Percentiles rank a stretch among this genome's conserved stretches.
phyloP scores from a whole-genome alignment of 2,329 filamentous ascomycete genomes.

The Emydomyces testavorans region DNA sequence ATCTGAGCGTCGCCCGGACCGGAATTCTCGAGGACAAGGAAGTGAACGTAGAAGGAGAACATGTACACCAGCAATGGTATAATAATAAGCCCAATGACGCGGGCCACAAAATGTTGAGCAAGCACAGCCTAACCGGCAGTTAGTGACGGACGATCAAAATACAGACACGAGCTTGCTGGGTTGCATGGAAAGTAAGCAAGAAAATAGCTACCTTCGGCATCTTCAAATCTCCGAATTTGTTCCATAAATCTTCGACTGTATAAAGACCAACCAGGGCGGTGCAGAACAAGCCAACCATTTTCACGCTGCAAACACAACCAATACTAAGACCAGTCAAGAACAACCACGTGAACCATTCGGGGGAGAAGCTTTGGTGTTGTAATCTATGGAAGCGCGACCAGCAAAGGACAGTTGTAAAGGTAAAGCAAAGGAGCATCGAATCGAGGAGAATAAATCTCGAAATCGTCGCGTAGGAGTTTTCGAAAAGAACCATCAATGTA shows the following conservation, averaged over 20 bases:
- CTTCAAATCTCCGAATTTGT: slow-evolving; percentile 87
- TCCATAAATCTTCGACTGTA: slow-evolving; percentile 93
- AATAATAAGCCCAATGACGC: slow-evolving; percentile 76
- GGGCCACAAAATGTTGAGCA: slow-evolving; percentile 64
- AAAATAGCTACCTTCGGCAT: slow-evolving; percentile 60
- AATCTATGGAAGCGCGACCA: slow-evolving; percentile 94
- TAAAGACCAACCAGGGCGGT: slow-evolving; percentile 92
- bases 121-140: slow-evolving; percentile 36
- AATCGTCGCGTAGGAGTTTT: slow-evolving; percentile 99
- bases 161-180: neutral
- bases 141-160: neutral
- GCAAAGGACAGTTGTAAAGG: slow-evolving; percentile 93
- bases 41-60: slow-evolving; percentile 90
- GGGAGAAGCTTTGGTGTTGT: slow-evolving; percentile 72
- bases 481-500: slow-evolving; percentile 92
- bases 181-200: neutral
- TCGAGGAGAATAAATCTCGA: slow-evolving; percentile 96
- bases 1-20: slow-evolving; percentile 98
- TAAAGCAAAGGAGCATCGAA: slow-evolving; percentile 97
- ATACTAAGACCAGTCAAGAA: slow-evolving; percentile 89
- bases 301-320: slow-evolving; percentile 95
- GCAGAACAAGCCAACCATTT: slow-evolving; percentile 93
- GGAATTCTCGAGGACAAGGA: slow-evolving; percentile 81
- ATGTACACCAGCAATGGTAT: slow-evolving; percentile 87
- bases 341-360: slow-evolving; percentile 91